Conservation (phyloP, 768 basidiomycete species). For the Boletus rex-veris region DNA sequence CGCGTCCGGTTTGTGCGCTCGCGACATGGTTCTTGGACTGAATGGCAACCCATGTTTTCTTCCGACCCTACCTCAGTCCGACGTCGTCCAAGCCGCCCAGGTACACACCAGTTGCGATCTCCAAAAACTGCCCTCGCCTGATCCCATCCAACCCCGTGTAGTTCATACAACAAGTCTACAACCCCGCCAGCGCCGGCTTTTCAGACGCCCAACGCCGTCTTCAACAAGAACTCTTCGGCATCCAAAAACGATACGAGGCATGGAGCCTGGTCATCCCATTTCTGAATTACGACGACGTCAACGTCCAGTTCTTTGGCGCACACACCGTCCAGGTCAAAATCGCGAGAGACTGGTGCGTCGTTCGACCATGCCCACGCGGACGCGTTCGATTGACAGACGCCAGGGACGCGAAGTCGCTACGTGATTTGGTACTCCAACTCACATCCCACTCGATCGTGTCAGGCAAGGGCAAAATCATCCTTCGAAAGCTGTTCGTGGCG, state of each 20-base stretch:
- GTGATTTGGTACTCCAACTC: slow-evolving; percentile 65
- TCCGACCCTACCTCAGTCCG: slow-evolving; percentile 48
- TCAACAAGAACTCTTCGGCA: slow-evolving; percentile 71
- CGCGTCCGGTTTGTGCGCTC: too few species aligned
- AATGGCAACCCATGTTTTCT: slow-evolving; percentile 40
- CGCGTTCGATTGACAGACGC: slow-evolving; percentile 5
- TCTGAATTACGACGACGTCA: slow-evolving; percentile 64
- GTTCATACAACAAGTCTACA: slow-evolving; percentile 70
- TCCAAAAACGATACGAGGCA: slow-evolving; percentile 72
- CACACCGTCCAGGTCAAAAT: slow-evolving; percentile 95
- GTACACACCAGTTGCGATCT: slow-evolving; percentile 37
- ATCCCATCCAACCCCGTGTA: slow-evolving; percentile 22
- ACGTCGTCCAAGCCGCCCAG: slow-evolving; percentile 57
- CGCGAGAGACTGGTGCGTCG: slow-evolving; percentile 78
- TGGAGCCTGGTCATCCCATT: slow-evolving; percentile 84
- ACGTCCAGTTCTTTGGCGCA: slow-evolving; percentile 93
- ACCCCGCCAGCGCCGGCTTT: slow-evolving; percentile 46
- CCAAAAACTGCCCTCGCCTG: slow-evolving; percentile 3
- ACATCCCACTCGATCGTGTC: slow-evolving; percentile 62
- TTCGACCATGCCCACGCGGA: neutral
- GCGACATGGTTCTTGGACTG: neutral
- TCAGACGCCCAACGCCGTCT: slow-evolving; percentile 59
- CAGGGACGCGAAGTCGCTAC: slow-evolving; percentile 65
- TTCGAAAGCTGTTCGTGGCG: slow-evolving; percentile 85
- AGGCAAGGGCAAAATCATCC: slow-evolving; percentile 63